Percentiles rank a stretch among this genome's conserved stretches.
Evolutionary conservation across 2,329 filamentous ascomycete genomes (phyloP).

Genomic region (Onygenales sp.): DNA sequence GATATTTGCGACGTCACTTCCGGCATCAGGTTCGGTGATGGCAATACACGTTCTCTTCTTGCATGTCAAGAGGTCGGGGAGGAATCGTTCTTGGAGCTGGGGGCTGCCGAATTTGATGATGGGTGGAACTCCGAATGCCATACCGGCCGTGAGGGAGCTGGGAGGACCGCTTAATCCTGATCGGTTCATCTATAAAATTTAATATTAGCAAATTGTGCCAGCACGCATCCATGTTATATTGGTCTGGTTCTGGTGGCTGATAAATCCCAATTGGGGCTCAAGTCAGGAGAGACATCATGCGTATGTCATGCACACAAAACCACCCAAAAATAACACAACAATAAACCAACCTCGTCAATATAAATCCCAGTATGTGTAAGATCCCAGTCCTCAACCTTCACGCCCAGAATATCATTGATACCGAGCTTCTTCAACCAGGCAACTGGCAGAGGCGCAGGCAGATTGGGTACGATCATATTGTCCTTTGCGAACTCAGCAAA

Average conservation of each 20-base stretch:
- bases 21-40: slow-evolving; percentile 68
- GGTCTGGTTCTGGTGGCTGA: too few species aligned
- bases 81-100: slow-evolving; percentile 53
- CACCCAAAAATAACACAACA: background rate
- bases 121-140: slow-evolving; percentile 63
- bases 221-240: too few species aligned
- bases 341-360: slow-evolving; percentile 47
- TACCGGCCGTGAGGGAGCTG: slow-evolving; percentile 58
- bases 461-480: slow-evolving; percentile 61
- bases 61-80: slow-evolving; percentile 59
- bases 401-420: slow-evolving; percentile 57
- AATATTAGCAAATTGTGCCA: background rate
- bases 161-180: slow-evolving; percentile 55
- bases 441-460: slow-evolving; percentile 60
- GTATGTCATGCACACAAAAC: background rate
- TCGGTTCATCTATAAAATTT: slow-evolving; percentile 45
- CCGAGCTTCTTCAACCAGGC: slow-evolving; percentile 57
- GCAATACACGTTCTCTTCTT: slow-evolving; percentile 63
- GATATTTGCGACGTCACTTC: slow-evolving; percentile 65
- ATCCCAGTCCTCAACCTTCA: slow-evolving; percentile 64
- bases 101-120: slow-evolving; percentile 58
- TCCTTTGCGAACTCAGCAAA: slow-evolving; percentile 55
- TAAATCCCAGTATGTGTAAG: slow-evolving; percentile 63
- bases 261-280: background rate
- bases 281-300: background rate